Evolutionary conservation across 306 rosid species (phyloP), one percentile per base, ranked within the genome.

Genomic region (Mucuna pruriens): DNA sequence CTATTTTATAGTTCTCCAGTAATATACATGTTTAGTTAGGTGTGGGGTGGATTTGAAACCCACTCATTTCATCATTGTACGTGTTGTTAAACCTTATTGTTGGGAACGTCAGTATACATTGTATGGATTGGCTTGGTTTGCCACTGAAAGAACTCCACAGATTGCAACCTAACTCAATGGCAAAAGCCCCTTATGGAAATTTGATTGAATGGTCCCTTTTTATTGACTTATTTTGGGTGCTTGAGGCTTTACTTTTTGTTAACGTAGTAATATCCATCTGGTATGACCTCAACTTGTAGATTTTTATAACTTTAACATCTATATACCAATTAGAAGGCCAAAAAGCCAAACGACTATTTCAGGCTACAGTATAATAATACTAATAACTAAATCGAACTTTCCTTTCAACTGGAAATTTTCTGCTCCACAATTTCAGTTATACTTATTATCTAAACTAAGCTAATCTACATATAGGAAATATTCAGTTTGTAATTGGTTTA

Each of bases 91-190:
- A 87, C 83, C 82, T 57, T 61, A 57, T 75, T 74, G 79, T 72
- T 66, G 80, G 66, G 84, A 78, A 76, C 76, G 78, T 75, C 80
- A 58, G 40, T 81, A 51, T 79, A 61, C 86, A 68, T 79, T 78
- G 77, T 70, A 78, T 86, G 88, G 85, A 76, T 85, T 81, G 82
- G 86, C 76, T 80, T 85, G 85, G 74, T 84, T 75, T 86, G 55
- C 83, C 85, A 26, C 66, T 74, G 75, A 68, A 49, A 58, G 16
- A 62, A 51, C 49, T 76, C 54, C 61, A 82, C 76, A 75, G 42
- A 40, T 5, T 81, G 72, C 71, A 55, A 16, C 69, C 39, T 39
- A 76, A 48, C 48, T 52, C 63, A 16, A 68, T 79, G 75, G 33
- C 54, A 54, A 78, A 61, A 61, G n/a, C 1, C 15, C 52, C 16